A percentile compares a stretch with the other conserved stretches of the same genome.
Conservation (phyloP, 768 basidiomycete species). For the Roridomyces roridus region DNA sequence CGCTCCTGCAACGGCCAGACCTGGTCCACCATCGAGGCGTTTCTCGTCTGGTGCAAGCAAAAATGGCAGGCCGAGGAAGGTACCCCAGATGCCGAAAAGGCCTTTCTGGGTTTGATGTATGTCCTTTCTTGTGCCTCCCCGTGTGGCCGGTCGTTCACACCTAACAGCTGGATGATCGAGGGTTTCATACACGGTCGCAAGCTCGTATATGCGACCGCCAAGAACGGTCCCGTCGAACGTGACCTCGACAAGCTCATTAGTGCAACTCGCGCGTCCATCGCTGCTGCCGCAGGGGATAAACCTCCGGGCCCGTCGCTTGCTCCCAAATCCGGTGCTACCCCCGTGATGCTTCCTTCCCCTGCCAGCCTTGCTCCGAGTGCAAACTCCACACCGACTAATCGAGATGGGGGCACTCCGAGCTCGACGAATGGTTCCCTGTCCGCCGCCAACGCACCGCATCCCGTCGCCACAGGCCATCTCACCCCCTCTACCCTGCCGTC, state of each 20-base stretch:
- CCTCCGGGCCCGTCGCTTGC: conserved; percentile 33
- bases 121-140: conserved; percentile 37
- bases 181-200: conserved; percentile 70
- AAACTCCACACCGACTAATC: conserved; percentile 77
- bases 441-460: conserved; percentile 38
- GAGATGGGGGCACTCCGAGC: conserved; percentile 62
- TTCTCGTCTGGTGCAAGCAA: conserved; percentile 73
- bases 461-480: conserved; percentile 32
- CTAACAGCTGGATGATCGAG: conserved; percentile 76
- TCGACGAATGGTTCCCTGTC: conserved; percentile 36
- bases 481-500: conserved; percentile 41
- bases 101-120: conserved; percentile 84
- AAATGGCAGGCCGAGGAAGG: conserved; percentile 67
- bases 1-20: conserved; percentile 62
- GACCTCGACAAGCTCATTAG: conserved; percentile 46
- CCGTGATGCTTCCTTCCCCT: conserved; percentile 82
- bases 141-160: conserved; percentile 38
- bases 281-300: conserved; percentile 46
- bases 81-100: conserved; percentile 58
- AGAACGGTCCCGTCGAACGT: conserved; percentile 43
- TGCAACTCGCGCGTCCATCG: conserved; percentile 42
- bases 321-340: conserved; percentile 53
- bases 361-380: conserved; percentile 76
- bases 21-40: conserved; percentile 74
- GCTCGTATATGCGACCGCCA: conserved; percentile 44